phyloP scores from a whole-genome alignment of 1,284 basidiomycete species.

The Cutaneotrichosporon curvatum region DNA sequence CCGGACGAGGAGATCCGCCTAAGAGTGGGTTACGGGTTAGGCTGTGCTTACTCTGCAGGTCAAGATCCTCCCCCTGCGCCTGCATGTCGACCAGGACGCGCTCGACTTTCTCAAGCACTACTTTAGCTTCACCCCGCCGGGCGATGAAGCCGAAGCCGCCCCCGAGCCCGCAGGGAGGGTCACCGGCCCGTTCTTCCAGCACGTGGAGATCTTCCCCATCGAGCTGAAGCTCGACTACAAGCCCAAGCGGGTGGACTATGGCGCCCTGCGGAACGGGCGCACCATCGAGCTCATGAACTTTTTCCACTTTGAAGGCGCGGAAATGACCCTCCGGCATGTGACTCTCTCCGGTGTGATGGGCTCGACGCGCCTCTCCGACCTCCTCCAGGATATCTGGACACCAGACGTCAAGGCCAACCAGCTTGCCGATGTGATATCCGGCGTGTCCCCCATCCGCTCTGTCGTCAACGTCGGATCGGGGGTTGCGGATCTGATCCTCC shows the following conservation, averaged over 20 bases:
- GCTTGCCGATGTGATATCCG: conserved; percentile 93
- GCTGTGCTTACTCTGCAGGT: conserved; percentile 55
- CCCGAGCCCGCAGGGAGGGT: conserved; percentile 18
- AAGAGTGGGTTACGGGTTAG: conserved; percentile 61
- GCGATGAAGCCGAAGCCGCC: conserved; percentile 32
- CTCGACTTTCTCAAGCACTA: conserved; percentile 96
- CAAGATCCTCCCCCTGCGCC: conserved; percentile 77
- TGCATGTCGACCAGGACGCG: conserved; percentile 97
- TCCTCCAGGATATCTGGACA: conserved; percentile 95
- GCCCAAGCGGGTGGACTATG: conserved; percentile 90
- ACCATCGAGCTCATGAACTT: conserved; percentile 99
- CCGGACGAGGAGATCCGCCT: conserved; percentile 70
- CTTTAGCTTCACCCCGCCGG: conserved; percentile 75
- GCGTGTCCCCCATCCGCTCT: conserved; percentile 88
- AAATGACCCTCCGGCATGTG: conserved; percentile 93
- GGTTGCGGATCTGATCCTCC: conserved; percentile 85
- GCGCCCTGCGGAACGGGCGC: conserved; percentile 79
- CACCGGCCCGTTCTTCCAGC: conserved; percentile 45
- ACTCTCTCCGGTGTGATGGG: conserved; percentile 85
- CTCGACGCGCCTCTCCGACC: conserved; percentile 77
- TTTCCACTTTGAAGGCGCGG: conserved; percentile 98
- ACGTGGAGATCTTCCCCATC: conserved; percentile 55
- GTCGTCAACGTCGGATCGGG: conserved; percentile 95
- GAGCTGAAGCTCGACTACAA: conserved; percentile 93
- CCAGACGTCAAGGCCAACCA: conserved; percentile 99